Percentiles rank a stretch among this genome's conserved stretches.
phyloP scores from a whole-genome alignment of 352 stramenopile species.

The Phytopythium montanum region DNA sequence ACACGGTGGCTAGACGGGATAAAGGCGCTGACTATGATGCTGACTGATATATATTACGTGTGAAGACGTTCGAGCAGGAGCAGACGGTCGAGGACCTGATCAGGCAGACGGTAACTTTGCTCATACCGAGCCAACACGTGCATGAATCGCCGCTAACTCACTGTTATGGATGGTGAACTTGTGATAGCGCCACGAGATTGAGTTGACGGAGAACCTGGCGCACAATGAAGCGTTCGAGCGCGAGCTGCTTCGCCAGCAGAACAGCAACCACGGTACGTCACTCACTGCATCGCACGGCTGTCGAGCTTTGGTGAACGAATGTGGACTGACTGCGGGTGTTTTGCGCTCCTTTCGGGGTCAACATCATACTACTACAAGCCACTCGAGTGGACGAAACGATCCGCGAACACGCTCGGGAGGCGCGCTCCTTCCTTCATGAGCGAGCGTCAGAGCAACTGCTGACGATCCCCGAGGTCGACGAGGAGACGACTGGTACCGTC shows the following conservation, averaged over 20 bases:
- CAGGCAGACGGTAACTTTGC: constrained; percentile 41
- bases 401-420: constrained; percentile 52
- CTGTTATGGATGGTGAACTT: background rate
- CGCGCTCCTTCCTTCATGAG: constrained; percentile 48
- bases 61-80: constrained; percentile 78
- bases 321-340: background rate
- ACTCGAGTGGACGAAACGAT: constrained; percentile 59
- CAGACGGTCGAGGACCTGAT: constrained; percentile 68
- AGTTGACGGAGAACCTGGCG: constrained; percentile 66
- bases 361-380: constrained; percentile 20
- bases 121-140: background rate
- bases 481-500: constrained; percentile 33
- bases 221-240: constrained; percentile 73
- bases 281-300: background rate
- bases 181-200: constrained; percentile 65
- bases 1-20: background rate
- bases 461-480: constrained; percentile 24
- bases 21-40: background rate
- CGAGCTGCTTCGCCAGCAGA: constrained; percentile 54
- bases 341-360: background rate
- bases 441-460: constrained; percentile 40
- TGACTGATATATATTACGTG: background rate
- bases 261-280: constrained; percentile 38
- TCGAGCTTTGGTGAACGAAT: background rate
- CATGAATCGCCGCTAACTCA: background rate